Percentiles rank a stretch among this genome's conserved stretches.
Conservation (phyloP, 768 basidiomycete genomes). For the Lactifluus echinatus region DNA sequence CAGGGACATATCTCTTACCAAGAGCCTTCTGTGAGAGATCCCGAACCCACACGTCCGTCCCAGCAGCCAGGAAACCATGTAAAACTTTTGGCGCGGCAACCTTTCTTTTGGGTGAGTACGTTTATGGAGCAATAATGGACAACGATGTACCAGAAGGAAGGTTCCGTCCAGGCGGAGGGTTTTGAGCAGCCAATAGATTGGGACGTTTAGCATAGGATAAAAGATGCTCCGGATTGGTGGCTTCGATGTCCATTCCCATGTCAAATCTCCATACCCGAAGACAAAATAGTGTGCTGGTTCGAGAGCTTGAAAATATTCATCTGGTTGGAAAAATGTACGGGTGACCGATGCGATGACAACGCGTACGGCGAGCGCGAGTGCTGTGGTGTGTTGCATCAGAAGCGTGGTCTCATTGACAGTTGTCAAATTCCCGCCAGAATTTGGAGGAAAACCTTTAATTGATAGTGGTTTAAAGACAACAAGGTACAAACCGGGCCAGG, state of each 20-base stretch:
- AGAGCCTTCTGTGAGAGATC: slow-evolving; percentile 49
- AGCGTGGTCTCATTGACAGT: not conserved
- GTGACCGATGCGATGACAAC: slow-evolving; percentile 59
- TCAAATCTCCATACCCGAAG: slow-evolving; percentile 86
- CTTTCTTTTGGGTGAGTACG: slow-evolving; percentile 31
- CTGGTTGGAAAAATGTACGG: slow-evolving; percentile 89
- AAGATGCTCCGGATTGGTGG: slow-evolving; percentile 69
- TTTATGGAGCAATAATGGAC: not conserved
- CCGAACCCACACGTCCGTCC: slow-evolving; percentile 70
- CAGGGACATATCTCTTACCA: slow-evolving; percentile 47
- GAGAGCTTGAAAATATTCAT: slow-evolving; percentile 92
- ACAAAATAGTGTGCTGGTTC: slow-evolving; percentile 86
- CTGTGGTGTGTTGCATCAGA: not conserved
- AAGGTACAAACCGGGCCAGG: too few relatives aligned
- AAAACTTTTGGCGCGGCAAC: slow-evolving; percentile 65
- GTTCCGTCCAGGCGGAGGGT: slow-evolving; percentile 44
- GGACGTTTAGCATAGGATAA: slow-evolving; percentile 76
- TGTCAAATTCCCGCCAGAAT: not conserved
- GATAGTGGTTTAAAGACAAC: not conserved
- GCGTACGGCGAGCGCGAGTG: slow-evolving; percentile 42
- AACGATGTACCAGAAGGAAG: slow-evolving; percentile 50
- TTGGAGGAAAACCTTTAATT: not conserved
- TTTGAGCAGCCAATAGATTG: slow-evolving; percentile 66
- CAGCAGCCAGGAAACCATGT: slow-evolving; percentile 67
- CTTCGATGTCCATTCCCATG: slow-evolving; percentile 88